Conservation (phyloP, 1,284 basidiomycete species). For the Ustilago lituana region DNA sequence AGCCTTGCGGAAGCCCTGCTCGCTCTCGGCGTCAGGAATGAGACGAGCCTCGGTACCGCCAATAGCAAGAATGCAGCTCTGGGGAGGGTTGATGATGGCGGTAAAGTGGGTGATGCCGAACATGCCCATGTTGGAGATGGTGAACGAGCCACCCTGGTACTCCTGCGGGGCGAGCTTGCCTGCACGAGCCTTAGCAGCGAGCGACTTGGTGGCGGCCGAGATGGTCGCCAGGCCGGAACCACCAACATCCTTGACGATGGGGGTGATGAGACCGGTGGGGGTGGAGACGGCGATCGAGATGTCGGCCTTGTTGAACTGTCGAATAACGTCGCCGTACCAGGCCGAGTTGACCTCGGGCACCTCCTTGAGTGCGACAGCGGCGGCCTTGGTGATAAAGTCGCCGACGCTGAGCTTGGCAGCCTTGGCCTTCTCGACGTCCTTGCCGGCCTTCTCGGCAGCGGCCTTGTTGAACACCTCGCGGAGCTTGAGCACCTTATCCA, state of each 20-base stretch:
- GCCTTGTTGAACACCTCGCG: slow-evolving; percentile 91
- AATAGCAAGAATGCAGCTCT: slow-evolving; percentile 96
- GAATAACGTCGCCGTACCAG: slow-evolving; percentile 94
- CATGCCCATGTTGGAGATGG: slow-evolving; percentile 99
- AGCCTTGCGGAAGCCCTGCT: slow-evolving; percentile 76
- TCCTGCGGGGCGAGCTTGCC: slow-evolving; percentile 94
- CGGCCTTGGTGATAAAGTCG: slow-evolving; percentile 97
- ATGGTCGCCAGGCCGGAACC: slow-evolving; percentile 90
- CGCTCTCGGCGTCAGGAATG: slow-evolving; percentile 81
- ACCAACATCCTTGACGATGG: slow-evolving; percentile 93
- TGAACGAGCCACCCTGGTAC: slow-evolving; percentile 98
- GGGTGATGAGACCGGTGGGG: slow-evolving; percentile 94
- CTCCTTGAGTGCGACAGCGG: slow-evolving; percentile 86
- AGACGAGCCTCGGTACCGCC: slow-evolving; percentile 87
- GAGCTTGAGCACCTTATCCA: slow-evolving; percentile 95
- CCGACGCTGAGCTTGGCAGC: slow-evolving; percentile 94
- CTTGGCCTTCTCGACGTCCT: slow-evolving; percentile 73
- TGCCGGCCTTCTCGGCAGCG: slow-evolving; percentile 56
- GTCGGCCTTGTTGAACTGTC: slow-evolving; percentile 97
- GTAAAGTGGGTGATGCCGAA: slow-evolving; percentile 90
- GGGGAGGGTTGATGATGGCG: slow-evolving; percentile 98
- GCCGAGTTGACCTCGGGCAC: slow-evolving; percentile 98
- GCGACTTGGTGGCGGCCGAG: slow-evolving; percentile 87
- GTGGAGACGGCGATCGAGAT: slow-evolving; percentile 98
- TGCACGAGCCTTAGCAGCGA: slow-evolving; percentile 94